Percentiles rank a stretch among this genome's conserved stretches.
Conservation (phyloP, 768 basidiomycete species). For the Tulasnella sp. region DNA sequence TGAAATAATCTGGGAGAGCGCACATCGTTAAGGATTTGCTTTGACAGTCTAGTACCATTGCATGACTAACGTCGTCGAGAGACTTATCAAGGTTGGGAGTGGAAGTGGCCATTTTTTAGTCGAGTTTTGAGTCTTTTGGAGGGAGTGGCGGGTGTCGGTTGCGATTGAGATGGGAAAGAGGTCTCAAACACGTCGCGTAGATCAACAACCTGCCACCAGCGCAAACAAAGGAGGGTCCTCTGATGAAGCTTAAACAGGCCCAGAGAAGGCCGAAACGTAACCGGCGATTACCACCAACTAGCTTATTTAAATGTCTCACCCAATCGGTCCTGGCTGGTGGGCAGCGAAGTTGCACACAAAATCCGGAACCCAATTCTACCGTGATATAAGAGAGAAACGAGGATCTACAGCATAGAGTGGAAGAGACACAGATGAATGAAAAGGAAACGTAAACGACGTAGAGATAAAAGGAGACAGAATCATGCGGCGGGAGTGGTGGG, state of each 20-base stretch:
- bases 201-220: neutral
- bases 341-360: too few species aligned
- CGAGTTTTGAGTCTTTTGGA: neutral
- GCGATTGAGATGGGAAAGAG: neutral
- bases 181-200: neutral
- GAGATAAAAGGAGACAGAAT: neutral
- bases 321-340: too few species aligned
- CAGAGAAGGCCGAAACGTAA: too few species aligned
- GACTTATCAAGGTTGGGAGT: conserved; percentile 21
- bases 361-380: neutral
- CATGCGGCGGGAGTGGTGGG: neutral
- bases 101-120: neutral
- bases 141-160: neutral
- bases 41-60: neutral
- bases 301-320: too few species aligned
- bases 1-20: conserved; percentile 18
- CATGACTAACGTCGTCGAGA: conserved; percentile 22
- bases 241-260: neutral
- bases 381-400: neutral
- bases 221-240: neutral
- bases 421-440: neutral
- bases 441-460: neutral
- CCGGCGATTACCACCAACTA: too few species aligned
- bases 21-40: neutral
- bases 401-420: neutral